Evolutionary conservation across 768 basidiomycete genomes (phyloP).

Genomic region (Exidia glandulosa): DNA sequence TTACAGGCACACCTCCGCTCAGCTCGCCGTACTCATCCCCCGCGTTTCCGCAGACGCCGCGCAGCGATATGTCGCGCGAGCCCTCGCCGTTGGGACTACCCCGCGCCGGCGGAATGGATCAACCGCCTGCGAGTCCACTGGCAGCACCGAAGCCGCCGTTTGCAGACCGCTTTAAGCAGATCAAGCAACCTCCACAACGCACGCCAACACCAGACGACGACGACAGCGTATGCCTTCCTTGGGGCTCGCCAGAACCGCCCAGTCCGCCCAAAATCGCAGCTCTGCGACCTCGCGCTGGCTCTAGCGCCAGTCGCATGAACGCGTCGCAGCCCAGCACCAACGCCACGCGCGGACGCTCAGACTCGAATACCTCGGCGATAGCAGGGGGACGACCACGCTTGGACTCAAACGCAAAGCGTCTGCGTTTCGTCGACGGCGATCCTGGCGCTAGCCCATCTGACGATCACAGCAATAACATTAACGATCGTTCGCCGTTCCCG

Average conservation of each 20-base stretch:
- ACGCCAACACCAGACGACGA: not conserved
- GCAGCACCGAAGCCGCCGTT: not conserved
- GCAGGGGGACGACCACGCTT: not conserved
- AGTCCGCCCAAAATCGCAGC: not conserved
- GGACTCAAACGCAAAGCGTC: not conserved
- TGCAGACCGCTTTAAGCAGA: not conserved
- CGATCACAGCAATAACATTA: no score
- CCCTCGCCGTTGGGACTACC: not conserved
- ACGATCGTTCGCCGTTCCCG: not conserved
- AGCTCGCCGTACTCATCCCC: slow-evolving; percentile 35
- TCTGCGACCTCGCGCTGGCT: not conserved
- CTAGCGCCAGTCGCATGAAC: not conserved
- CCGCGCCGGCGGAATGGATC: not conserved
- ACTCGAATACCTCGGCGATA: not conserved
- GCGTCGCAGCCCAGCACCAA: not conserved
- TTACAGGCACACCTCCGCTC: slow-evolving; percentile 26
- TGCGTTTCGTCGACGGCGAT: not conserved
- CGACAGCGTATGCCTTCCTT: not conserved
- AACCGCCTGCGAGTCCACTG: not conserved
- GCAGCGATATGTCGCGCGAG: not conserved
- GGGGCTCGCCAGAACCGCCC: not conserved
- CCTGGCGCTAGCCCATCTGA: not conserved
- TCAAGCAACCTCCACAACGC: not conserved
- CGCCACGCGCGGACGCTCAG: not conserved
- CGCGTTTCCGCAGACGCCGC: slow-evolving; percentile 15